Conservation (phyloP, 139 green algal genomes). For the Chlamydomonas schloesseri region DNA sequence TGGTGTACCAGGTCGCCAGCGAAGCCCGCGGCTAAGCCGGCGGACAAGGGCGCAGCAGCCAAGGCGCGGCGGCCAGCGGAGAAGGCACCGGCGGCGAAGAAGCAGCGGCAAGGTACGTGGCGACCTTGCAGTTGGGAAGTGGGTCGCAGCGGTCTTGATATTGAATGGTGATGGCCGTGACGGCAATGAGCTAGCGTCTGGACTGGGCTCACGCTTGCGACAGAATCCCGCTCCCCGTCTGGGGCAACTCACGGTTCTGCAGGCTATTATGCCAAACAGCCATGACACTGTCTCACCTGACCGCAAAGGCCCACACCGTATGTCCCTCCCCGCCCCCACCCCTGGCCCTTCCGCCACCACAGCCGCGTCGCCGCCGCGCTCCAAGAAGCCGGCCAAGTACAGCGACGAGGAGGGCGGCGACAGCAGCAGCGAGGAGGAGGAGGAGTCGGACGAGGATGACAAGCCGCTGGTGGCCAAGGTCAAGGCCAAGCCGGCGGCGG, state of each 20-base stretch:
- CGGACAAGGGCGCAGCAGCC: background rate
- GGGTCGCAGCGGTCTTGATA: background rate
- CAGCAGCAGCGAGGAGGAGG: slow-evolving; percentile 13
- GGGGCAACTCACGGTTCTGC: too few relatives aligned
- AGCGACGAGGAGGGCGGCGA: slow-evolving; percentile 11
- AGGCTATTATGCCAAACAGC: too few relatives aligned
- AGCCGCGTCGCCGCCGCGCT: slow-evolving; percentile 9
- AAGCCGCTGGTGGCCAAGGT: slow-evolving; percentile 14
- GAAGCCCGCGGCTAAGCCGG: background rate
- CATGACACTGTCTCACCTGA: too few relatives aligned
- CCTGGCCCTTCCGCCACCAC: too few relatives aligned
- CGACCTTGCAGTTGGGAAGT: background rate
- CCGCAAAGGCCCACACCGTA: too few relatives aligned
- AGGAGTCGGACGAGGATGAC: slow-evolving; percentile 1
- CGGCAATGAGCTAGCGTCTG: too few relatives aligned
- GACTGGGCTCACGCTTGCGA: too few relatives aligned
- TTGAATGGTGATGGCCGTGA: background rate
- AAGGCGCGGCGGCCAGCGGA: slow-evolving; percentile 1
- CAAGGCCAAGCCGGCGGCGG: background rate
- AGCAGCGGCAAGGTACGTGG: background rate
- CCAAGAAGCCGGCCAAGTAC: background rate
- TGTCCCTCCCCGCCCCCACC: too few relatives aligned
- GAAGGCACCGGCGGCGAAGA: slow-evolving; percentile 7
- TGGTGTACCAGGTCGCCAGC: slow-evolving; percentile 8
- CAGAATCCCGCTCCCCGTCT: too few relatives aligned